phyloP scores from a whole-genome alignment of 345 rosid genomes.

The Camelina hispida region DNA sequence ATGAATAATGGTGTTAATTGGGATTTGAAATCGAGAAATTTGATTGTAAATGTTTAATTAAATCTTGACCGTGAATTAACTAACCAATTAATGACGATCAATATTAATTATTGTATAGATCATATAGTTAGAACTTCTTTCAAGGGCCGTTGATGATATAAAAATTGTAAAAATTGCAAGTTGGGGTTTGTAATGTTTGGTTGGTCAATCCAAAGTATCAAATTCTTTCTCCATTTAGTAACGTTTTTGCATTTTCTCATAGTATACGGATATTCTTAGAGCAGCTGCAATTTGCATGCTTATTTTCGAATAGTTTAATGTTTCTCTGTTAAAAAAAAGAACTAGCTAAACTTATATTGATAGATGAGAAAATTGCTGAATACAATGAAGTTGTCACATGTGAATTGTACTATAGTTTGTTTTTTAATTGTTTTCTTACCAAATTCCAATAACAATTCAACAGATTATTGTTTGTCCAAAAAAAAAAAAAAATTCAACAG shows the following conservation, averaged over 20 bases:
- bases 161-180: slow-evolving; percentile 1
- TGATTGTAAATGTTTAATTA: background rate
- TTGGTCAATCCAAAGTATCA: slow-evolving; percentile 29
- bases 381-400: slow-evolving; percentile 36
- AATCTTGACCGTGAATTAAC: background rate
- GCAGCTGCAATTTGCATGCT: slow-evolving; percentile 19
- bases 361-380: slow-evolving; percentile 33
- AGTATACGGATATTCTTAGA: background rate
- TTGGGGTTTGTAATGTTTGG: slow-evolving; percentile 19
- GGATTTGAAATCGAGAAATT: slow-evolving; percentile 4
- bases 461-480: background rate
- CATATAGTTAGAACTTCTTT: background rate
- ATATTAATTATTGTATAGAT: background rate
- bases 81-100: slow-evolving; percentile 11
- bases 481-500: background rate
- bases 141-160: background rate
- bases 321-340: no score
- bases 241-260: background rate
- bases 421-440: slow-evolving; percentile 17
- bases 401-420: slow-evolving; percentile 16
- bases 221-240: slow-evolving; percentile 24
- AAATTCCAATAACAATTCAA: slow-evolving; percentile 28
- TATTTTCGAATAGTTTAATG: slow-evolving; percentile 13
- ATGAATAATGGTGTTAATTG: background rate
- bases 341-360: slow-evolving; percentile 1